Evolutionary conservation across 768 basidiomycete genomes (phyloP), one percentile per base, ranked within the genome.

Genomic region (Mycena haematopus): DNA sequence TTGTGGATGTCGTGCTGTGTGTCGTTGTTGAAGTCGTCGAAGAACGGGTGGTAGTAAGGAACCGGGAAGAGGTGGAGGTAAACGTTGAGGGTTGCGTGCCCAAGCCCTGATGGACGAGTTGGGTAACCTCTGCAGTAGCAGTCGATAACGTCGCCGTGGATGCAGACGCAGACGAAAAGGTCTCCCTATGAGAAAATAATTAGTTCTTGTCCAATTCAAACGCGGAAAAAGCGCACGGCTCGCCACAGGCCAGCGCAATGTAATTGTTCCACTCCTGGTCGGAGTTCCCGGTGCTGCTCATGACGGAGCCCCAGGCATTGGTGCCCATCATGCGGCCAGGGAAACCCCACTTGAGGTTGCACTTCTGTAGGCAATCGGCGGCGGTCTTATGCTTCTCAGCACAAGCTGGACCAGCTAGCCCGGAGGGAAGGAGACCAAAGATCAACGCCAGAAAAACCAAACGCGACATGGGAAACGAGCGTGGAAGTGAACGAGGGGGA

Each of bases 241-340:
- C 63, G 47, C 80, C 82, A 66, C 85, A 86, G 21, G 83, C 82
- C 54, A 76, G 72, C 44, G 80, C 75, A 27, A 83, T 67, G 19
- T 74, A 72, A 33, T 71, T 66, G 62, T 79, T 73, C 66, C 73
- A 74, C 62, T 73, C 74, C n/a, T 74, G 72, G 9, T 67, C 62
- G 8, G 73, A 65, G 25, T 69, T 45, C 0, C 58, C 71, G 14
- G 70, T 59, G 33, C 79, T 76, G 53, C 76, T 69, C 67, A 85
- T 78, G 44, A 84, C 84, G 31, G 76, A 67, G 51, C 86, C 86
- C 86, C 86, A 88, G 29, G 76, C 79, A 70, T 86, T 80, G n/a
- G 74, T 76, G 60, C 82, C 82, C 81, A 86, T 84, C 56, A 78
- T 73, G 15, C 69, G 68, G 21, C 82, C 82, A 15, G 80, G 73